These are phyloP conservation scores for Phyllosticta capitalensis DNA, from an alignment of 2,329 filamentous ascomycete species.

Conservation along the genomic window DNA sequence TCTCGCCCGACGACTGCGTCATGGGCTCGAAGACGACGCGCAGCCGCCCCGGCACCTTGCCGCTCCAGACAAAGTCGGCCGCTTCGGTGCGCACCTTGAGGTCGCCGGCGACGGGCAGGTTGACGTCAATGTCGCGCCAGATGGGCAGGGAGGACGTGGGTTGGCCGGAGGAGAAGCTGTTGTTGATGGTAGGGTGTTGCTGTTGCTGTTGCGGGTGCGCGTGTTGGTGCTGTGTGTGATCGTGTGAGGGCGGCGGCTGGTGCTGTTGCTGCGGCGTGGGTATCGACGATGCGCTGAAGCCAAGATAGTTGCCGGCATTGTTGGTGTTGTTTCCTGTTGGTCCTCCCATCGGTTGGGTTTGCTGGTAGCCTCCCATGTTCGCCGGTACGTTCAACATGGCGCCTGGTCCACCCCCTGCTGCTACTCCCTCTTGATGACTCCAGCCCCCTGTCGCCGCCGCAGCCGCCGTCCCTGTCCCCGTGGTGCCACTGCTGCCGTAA, in stretches of 20 bases:
- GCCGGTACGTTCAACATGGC: not conserved
- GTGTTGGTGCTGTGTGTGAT: not conserved
- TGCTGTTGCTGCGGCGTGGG: not conserved
- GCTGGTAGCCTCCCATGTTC: not conserved
- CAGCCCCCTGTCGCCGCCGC: not conserved
- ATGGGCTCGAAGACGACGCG: slow-evolving; percentile 4
- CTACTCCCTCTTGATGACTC: not conserved
- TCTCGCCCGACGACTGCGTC: not conserved
- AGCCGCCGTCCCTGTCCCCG: not conserved
- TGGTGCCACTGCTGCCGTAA: slow-evolving; percentile 13
- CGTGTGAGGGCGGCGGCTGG: not conserved
- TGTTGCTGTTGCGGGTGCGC: not conserved
- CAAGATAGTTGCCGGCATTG: not conserved
- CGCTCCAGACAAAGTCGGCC: slow-evolving; percentile 6
- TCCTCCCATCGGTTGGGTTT: not conserved
- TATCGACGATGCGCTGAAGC: not conserved
- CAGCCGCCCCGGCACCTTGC: slow-evolving; percentile 2
- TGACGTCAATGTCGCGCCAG: slow-evolving; percentile 8
- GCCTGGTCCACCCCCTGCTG: not conserved
- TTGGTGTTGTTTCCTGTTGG: not conserved
- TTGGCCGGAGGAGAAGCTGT: not conserved
- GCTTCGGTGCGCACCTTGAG: slow-evolving; percentile 7
- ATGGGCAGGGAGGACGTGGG: not conserved
- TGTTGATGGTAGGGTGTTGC: not conserved
- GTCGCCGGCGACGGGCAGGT: slow-evolving; percentile 4